These are phyloP conservation scores for Aspergillus latus DNA, from an alignment of 2,329 filamentous ascomycete genomes.

Conservation along the genomic window DNA sequence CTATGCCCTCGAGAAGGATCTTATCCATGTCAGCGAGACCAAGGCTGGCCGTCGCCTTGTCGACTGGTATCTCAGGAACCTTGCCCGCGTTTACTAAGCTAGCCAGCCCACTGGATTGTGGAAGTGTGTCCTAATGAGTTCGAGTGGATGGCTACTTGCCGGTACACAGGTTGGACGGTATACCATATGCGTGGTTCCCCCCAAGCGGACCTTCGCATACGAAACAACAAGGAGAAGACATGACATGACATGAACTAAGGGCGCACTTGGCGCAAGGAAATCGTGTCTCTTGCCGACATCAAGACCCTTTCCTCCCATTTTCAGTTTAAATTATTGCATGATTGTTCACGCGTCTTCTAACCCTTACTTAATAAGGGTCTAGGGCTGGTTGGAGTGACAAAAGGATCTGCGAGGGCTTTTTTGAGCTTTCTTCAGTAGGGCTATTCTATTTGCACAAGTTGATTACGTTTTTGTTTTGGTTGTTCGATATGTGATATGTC, in stretches of 20 bases:
- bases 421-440: conserved; percentile 8
- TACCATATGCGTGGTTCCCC: neutral
- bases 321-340: conserved; percentile 12
- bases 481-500: conserved; percentile 20
- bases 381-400: conserved; percentile 21
- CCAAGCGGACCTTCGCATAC: neutral
- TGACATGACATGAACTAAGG: neutral
- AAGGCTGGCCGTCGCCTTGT: conserved; percentile 97
- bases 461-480: neutral
- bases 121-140: neutral
- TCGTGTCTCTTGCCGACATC: neutral
- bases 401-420: conserved; percentile 23
- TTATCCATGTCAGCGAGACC: conserved; percentile 98
- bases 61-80: conserved; percentile 98
- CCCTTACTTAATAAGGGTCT: conserved; percentile 2
- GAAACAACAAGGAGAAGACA: neutral
- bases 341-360: conserved; percentile 8
- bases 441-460: neutral
- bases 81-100: conserved; percentile 84
- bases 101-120: conserved; percentile 2
- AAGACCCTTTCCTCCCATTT: conserved; percentile 4
- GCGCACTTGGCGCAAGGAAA: neutral
- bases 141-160: neutral
- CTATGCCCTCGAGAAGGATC: conserved; percentile 92
- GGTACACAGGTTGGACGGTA: neutral